Percentiles rank a stretch among this genome's conserved stretches.
These are phyloP conservation scores for Fusarium sp. DNA, from an alignment of 2,329 filamentous ascomycete species.

Conservation along the genomic window DNA sequence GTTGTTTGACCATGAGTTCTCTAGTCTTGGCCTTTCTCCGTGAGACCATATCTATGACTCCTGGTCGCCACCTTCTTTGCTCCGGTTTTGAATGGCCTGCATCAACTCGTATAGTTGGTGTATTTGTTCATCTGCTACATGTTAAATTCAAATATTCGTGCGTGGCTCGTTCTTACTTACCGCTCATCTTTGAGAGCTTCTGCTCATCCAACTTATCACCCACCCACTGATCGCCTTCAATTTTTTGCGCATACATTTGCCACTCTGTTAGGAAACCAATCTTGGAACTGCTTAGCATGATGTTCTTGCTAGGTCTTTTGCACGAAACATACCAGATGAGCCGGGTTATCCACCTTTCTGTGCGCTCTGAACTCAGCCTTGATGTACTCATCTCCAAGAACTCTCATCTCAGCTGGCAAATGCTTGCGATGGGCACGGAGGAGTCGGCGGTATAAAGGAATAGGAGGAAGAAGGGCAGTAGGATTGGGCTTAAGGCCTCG, in stretches of 20 bases:
- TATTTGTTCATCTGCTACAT: slow-evolving; percentile 80
- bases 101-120: slow-evolving; percentile 95
- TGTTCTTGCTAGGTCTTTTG: background rate
- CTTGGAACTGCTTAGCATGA: slow-evolving; percentile 54
- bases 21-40: slow-evolving; percentile 6
- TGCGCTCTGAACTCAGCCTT: slow-evolving; percentile 93
- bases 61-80: slow-evolving; percentile 39
- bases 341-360: slow-evolving; percentile 83
- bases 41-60: slow-evolving; percentile 32
- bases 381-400: slow-evolving; percentile 91
- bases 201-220: slow-evolving; percentile 83
- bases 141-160: background rate
- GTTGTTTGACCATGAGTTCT: background rate
- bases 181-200: slow-evolving; percentile 94
- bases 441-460: slow-evolving; percentile 88
- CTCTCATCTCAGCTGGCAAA: slow-evolving; percentile 76
- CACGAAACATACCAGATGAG: slow-evolving; percentile 76
- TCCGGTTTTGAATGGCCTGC: slow-evolving; percentile 72
- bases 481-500: slow-evolving; percentile 50
- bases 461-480: slow-evolving; percentile 82
- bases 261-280: slow-evolving; percentile 96
- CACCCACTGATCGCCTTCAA: slow-evolving; percentile 87
- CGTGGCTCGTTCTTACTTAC: slow-evolving; percentile 58
- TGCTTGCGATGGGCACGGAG: slow-evolving; percentile 86
- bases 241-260: slow-evolving; percentile 92